Percentiles rank a stretch among this genome's conserved stretches.
Evolutionary conservation across 2,329 filamentous ascomycete species (phyloP).

Genomic region (Cryphonectria nitschkei): DNA sequence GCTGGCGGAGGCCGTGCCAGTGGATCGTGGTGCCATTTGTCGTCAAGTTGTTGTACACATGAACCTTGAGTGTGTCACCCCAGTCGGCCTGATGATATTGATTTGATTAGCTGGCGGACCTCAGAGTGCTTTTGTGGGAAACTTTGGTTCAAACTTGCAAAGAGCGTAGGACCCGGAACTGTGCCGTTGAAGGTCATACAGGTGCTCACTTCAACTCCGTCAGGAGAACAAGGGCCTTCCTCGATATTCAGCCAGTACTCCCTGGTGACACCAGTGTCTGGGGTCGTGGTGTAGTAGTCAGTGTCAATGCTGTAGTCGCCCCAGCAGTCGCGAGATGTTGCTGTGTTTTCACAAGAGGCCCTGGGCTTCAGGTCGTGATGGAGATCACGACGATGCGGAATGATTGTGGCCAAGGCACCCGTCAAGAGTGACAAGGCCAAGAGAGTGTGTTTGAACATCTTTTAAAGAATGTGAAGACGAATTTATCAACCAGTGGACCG

Average conservation of each 20-base stretch:
- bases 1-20: conserved; percentile 18
- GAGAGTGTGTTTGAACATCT: conserved; percentile 11
- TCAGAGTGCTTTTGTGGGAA: neutral
- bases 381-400: conserved; percentile 11
- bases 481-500: neutral
- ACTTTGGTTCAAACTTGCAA: conserved; percentile 22
- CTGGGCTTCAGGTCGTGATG: conserved; percentile 15
- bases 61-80: conserved; percentile 53
- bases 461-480: neutral
- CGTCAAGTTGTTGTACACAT: conserved; percentile 62
- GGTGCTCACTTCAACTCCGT: conserved; percentile 31
- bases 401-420: neutral
- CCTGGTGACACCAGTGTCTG: conserved; percentile 31
- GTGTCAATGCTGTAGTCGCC: conserved; percentile 38
- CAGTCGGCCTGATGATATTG: conserved; percentile 40
- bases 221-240: conserved; percentile 31
- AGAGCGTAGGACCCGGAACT: conserved; percentile 38
- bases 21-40: conserved; percentile 40
- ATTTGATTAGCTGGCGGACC: conserved; percentile 10
- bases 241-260: conserved; percentile 34
- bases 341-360: conserved; percentile 31
- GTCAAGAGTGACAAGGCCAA: conserved; percentile 12
- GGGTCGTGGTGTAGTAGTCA: conserved; percentile 37
- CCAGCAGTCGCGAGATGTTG: conserved; percentile 37
- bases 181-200: conserved; percentile 40